These are phyloP conservation scores for Chytridium lagenaria DNA, from an alignment of 371 early-diverging fungal genomes.

Conservation along the genomic window DNA sequence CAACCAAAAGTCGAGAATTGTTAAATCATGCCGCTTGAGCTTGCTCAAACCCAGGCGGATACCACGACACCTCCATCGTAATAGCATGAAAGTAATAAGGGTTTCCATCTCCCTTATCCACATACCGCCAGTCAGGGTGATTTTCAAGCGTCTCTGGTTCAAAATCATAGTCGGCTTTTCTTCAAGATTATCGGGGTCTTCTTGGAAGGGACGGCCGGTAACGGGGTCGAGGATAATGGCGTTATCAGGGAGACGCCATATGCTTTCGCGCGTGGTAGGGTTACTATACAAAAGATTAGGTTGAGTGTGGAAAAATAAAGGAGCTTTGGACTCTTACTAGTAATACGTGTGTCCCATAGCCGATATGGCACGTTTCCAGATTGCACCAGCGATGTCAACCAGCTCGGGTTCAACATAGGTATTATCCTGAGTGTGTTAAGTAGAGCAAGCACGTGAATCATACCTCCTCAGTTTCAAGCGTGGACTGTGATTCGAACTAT, in stretches of 20 bases:
- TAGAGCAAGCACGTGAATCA: background rate
- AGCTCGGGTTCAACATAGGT: constrained; percentile 46
- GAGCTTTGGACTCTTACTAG: constrained; percentile 37
- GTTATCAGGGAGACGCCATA: constrained; percentile 50
- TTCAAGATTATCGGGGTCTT: constrained; percentile 8
- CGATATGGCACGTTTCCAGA: constrained; percentile 49
- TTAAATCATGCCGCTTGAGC: background rate
- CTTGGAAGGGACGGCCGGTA: constrained; percentile 26
- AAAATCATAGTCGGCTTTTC: constrained; percentile 12
- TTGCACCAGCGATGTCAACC: constrained; percentile 46
- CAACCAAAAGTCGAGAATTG: no score
- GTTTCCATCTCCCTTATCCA: constrained; percentile 43
- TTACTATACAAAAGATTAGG: constrained; percentile 31
- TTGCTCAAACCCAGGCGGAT: constrained; percentile 25
- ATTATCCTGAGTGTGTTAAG: background rate
- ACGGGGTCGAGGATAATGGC: constrained; percentile 40
- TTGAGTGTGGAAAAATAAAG: background rate
- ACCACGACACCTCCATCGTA: constrained; percentile 52
- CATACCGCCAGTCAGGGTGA: constrained; percentile 50
- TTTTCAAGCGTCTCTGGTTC: constrained; percentile 36
- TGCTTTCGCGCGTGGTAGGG: constrained; percentile 42
- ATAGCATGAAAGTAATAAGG: constrained; percentile 49
- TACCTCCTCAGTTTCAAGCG: constrained; percentile 5
- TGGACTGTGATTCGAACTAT: constrained; percentile 6
- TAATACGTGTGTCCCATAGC: constrained; percentile 52